phyloP scores from a whole-genome alignment of 108 stramenopile species.

The Cyclotella choctawhatcheeana region DNA sequence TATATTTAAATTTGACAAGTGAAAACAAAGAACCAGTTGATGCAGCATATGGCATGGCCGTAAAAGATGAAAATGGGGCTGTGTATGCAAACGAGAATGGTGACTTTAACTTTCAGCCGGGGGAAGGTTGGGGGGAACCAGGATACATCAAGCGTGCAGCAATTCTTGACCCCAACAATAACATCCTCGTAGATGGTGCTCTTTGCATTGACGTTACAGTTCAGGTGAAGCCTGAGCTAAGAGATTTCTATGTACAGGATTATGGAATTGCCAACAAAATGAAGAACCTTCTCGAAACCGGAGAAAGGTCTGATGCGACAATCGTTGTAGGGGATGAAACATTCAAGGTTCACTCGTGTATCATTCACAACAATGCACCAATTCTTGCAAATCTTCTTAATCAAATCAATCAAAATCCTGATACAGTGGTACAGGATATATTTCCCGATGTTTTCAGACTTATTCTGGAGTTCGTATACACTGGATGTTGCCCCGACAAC shows the following conservation, averaged over 20 bases:
- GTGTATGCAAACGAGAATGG: background rate
- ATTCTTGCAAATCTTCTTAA: background rate
- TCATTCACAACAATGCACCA: conserved; percentile 18
- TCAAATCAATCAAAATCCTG: background rate
- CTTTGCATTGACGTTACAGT: conserved; percentile 7
- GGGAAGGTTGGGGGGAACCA: too few species aligned
- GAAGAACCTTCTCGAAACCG: conserved; percentile 1
- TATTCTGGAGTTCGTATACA: conserved; percentile 21
- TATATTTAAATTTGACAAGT: background rate
- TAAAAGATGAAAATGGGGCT: background rate
- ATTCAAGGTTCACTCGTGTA: conserved; percentile 13
- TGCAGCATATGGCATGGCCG: background rate
- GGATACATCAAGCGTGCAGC: conserved; percentile 1
- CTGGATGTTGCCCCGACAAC: background rate
- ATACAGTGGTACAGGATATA: conserved; percentile 1
- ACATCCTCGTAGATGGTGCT: conserved; percentile 2
- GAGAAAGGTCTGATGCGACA: conserved; percentile 9
- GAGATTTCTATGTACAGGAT: background rate
- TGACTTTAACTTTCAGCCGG: too few species aligned
- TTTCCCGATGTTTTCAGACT: conserved; percentile 22
- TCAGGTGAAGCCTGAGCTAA: background rate
- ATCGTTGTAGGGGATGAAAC: conserved; percentile 7
- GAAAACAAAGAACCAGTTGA: background rate
- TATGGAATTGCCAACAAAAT: background rate
- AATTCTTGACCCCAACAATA: background rate